Base-by-base conservation (phyloP, 345 rosid species). In the Ailanthus altissimus region DNA sequence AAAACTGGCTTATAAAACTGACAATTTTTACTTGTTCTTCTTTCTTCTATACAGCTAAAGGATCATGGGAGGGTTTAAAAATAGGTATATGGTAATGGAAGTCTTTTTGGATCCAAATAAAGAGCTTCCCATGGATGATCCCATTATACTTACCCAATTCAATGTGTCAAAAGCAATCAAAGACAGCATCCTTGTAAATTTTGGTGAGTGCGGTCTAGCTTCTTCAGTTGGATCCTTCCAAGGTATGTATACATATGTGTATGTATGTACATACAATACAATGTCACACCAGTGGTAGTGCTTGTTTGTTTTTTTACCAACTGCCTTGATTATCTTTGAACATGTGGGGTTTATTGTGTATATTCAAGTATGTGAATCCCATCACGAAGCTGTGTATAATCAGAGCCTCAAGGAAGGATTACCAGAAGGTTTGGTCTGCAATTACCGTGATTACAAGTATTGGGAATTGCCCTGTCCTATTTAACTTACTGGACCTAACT, bases 291-390 rank as follows among this genome's bases (percentile, higher is more conserved):
- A 32, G 38, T 32, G 38, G 38, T 3, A 32, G 38, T 32, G 38
- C 38, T 32, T 32, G 38, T 32, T 32, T 32, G 38, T 32, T 32
- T 32, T n/a, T 32, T 32, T 3, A 32, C 38, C 38, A 32, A 32
- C 14, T 42, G 51, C 5, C n/a, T 66, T 66, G 79, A 1, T 73
- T 13, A 56, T 53, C 56, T 20, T 66, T 64, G 6, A 49, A 21
- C 20, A 1, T 53, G 3, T 68, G 46, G 2, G n/a, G 38, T 32
- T 32, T 32, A 32, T 13, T 65, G 16, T 67, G 25, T 71, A 86
- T 78, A 86, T 94, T 93, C 45, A 92, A 91, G 75, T 90, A 92
- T 77, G 88, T 89, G 77, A 93, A 93, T 75, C 93, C 94, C 5
- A 80, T 88, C 25, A 93, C 97, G 15, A 93, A 92, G 85, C 61